Base-by-base conservation (phyloP, 306 rosid species). In the Carpinus viminea region DNA sequence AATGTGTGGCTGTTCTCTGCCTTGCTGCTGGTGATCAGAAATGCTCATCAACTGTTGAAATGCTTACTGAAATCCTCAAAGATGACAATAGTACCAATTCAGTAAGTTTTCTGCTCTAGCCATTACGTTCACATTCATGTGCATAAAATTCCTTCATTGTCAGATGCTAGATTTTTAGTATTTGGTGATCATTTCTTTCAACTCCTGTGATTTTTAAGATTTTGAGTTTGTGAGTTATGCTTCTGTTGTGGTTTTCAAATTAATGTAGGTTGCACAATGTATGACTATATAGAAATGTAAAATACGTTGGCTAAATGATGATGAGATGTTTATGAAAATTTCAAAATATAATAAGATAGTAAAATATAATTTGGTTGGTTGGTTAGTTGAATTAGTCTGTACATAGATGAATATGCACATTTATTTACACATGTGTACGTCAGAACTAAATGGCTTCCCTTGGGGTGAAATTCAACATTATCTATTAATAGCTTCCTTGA, bases 1-100 rank as follows among this genome's bases (percentile, higher is more conserved):
- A 93, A 82, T 93, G 99, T 62, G 98, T 96, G 65, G 98, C 97
- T 73, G 99, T 96, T 76, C 90, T 96, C 72, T 91, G 99, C 86
- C 98, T 96, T 86, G 96, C 97, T 53, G 98, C 99, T 55, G 98
- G 98, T 85, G 97, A 90, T 85, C 83, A 88, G 72, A 88, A 91
- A 83, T 96, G 93, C 82, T 89, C 94, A 69, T 86, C 97, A 72
- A 96, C 99, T 15, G 99, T 96, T 61, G 83, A 83, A 79, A 93
- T 96, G 99, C 99, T 96, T 51, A 90, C 98, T 3, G 88, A 89
- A 88, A 96, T 96, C 70, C 98, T 96, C 73, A 91, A 85, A 83
- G 93, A 88, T 74, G 96, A 90, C 85, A 81, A 87, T 86, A 88
- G 85, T 87, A 83, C 93, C 62, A 93, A 93, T 80, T 91, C 99